Conservation (phyloP, 2,329 filamentous ascomycete species). For the Penicillium palitans region DNA sequence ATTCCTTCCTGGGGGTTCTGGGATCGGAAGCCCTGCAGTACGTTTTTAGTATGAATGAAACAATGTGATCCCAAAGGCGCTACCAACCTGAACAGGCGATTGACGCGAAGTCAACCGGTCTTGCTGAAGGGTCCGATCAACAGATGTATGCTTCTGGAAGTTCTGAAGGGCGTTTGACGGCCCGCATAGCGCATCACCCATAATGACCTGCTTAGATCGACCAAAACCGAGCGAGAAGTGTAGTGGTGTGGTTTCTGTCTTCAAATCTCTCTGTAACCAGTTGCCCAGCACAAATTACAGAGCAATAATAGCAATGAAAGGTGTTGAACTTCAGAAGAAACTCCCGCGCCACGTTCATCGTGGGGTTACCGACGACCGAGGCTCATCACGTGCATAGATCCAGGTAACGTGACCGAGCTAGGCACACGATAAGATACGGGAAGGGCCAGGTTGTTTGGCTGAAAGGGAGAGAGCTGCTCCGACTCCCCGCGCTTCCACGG, state of each 20-base stretch:
- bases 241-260: not conserved
- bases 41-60: conserved; percentile 13
- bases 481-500: conserved; percentile 15
- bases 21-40: conserved; percentile 62
- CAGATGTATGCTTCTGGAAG: conserved; percentile 67
- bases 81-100: conserved; percentile 52
- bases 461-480: conserved; percentile 11
- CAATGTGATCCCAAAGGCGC: fast-evolving
- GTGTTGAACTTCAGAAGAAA: conserved; percentile 1
- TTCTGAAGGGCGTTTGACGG: conserved; percentile 74
- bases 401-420: conserved; percentile 18
- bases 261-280: not conserved
- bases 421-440: conserved; percentile 28
- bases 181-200: conserved; percentile 70
- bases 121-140: conserved; percentile 71
- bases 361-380: conserved; percentile 25
- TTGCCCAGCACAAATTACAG: not conserved
- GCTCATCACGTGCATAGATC: conserved; percentile 18
- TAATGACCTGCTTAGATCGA: conserved; percentile 36
- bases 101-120: conserved; percentile 63
- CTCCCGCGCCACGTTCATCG: conserved; percentile 8
- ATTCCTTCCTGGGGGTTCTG: conserved; percentile 54
- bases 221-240: not conserved
- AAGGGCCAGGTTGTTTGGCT: conserved; percentile 29
- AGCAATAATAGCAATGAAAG: not conserved